Evolutionary conservation across 176 grass and related monocot species (phyloP), one percentile per base, ranked within the genome.

Genomic region (Puccinellia tenuiflora): DNA sequence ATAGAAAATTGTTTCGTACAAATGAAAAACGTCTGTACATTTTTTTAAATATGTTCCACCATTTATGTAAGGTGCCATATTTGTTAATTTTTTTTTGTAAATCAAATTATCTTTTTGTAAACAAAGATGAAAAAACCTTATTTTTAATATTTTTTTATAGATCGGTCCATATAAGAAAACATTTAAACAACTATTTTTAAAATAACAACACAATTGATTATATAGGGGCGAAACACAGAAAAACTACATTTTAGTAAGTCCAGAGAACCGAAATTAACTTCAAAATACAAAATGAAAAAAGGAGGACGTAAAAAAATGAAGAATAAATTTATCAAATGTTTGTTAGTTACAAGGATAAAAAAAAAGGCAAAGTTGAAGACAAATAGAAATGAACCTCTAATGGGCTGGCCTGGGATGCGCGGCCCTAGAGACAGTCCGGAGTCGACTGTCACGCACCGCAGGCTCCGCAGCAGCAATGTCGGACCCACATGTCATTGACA

Each of bases 401-500:
- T 48, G 46, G 61, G 62, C 30, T 28, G 13, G 20, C 31, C 26
- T 17, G 68, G 9, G n/a, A 11, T n/a, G 22, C 45, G 8, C 9
- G 1, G 45, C 7, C 4, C 20, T 4, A n/a, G 52, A 54, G 52
- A 7, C 52, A 4, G 33, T 43, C 48, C 83, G 12, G 18, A 22
- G 4, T 25, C 48, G 76, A 85, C 61, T 47, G 73, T 78, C 83
- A 24, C 48, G 48, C 45, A 35, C 2, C 50, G 7, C 4, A 20
- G 48, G 18, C 50, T 21, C 52, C 20, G 37, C 28, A 47, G 29
- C 81, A 46, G 81, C 25, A 51, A 10, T 5, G 0, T 2, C 3
- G 26, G 50, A 0, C 75, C 83, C 83, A 85, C 64, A 29, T 46
- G 75, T 79, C 83, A 78, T 45, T 8, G 45, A 18, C 6, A 12